phyloP scores from a whole-genome alignment of 176 grass and related monocot species.

The Thalia dealbata region DNA sequence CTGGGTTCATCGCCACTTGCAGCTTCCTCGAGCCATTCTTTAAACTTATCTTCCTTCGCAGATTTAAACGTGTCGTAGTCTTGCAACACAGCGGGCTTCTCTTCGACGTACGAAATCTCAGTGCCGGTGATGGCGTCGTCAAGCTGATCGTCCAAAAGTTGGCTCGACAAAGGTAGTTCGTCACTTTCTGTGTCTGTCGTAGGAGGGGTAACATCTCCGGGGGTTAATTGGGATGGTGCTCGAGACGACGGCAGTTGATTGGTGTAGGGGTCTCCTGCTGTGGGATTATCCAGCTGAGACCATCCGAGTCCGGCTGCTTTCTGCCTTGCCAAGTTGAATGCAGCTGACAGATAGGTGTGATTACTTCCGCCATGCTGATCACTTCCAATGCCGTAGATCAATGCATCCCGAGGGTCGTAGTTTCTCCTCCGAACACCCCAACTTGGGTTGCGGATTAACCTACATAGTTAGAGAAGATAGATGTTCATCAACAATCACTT shows the following conservation, averaged over 20 bases:
- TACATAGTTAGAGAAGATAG: constrained; percentile 10
- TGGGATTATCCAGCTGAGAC: constrained; percentile 26
- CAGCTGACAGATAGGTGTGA: constrained; percentile 60
- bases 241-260: background rate
- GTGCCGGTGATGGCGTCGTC: background rate
- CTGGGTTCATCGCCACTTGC: background rate
- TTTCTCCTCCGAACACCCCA: constrained; percentile 52
- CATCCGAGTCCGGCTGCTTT: constrained; percentile 61
- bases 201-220: background rate
- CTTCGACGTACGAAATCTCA: background rate
- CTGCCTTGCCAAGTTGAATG: constrained; percentile 72
- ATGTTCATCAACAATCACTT: background rate
- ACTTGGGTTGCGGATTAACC: constrained; percentile 74
- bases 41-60: background rate
- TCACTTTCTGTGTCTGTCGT: background rate
- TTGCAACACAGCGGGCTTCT: background rate
- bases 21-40: background rate
- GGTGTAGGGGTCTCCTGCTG: background rate
- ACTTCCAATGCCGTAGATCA: constrained; percentile 9
- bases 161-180: constrained; percentile 6
- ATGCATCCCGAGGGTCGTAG: constrained; percentile 18
- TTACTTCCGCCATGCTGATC: constrained; percentile 27
- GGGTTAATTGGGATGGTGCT: background rate
- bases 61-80: background rate
- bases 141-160: constrained; percentile 1